These are phyloP conservation scores for Debaryomyces nepalensis DNA, from an alignment of 1,139 yeast species.

Conservation along the genomic window DNA sequence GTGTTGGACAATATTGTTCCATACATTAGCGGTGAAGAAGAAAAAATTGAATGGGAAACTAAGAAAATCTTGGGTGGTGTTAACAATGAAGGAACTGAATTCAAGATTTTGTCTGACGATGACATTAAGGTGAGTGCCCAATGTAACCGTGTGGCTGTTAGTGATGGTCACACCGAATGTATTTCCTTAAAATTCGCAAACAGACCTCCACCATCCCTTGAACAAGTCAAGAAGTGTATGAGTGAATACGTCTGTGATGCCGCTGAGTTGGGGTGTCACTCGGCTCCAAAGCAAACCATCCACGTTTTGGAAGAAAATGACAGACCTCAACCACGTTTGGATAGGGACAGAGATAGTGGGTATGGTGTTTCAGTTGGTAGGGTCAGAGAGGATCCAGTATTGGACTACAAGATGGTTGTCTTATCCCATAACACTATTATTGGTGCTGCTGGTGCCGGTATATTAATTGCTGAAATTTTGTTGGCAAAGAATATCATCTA, in stretches of 20 bases:
- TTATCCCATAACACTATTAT: constrained; percentile 94
- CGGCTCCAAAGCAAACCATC: constrained; percentile 92
- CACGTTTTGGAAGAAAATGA: constrained; percentile 89
- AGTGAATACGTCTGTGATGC: constrained; percentile 87
- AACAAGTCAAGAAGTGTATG: constrained; percentile 72
- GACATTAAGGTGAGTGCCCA: constrained; percentile 91
- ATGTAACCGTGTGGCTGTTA: constrained; percentile 95
- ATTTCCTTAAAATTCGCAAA: constrained; percentile 82
- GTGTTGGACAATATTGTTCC: constrained; percentile 94
- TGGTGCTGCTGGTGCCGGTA: constrained; percentile 99
- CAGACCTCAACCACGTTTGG: constrained; percentile 98
- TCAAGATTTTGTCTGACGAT: constrained; percentile 65
- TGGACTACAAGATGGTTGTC: constrained; percentile 95
- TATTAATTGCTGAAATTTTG: constrained; percentile 90
- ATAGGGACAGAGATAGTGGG: constrained; percentile 93
- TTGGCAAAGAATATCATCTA: constrained; percentile 76
- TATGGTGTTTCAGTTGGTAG: constrained; percentile 96
- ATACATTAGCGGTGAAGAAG: constrained; percentile 95
- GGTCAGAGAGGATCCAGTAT: constrained; percentile 87
- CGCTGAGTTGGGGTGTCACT: constrained; percentile 71
- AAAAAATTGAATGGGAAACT: constrained; percentile 98
- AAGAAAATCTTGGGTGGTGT: constrained; percentile 84
- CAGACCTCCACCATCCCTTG: constrained; percentile 84
- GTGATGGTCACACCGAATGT: constrained; percentile 98
- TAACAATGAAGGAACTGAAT: constrained; percentile 56